These are phyloP conservation scores for Tolypocladium album DNA, from an alignment of 2,329 filamentous ascomycete genomes.

Conservation along the genomic window DNA sequence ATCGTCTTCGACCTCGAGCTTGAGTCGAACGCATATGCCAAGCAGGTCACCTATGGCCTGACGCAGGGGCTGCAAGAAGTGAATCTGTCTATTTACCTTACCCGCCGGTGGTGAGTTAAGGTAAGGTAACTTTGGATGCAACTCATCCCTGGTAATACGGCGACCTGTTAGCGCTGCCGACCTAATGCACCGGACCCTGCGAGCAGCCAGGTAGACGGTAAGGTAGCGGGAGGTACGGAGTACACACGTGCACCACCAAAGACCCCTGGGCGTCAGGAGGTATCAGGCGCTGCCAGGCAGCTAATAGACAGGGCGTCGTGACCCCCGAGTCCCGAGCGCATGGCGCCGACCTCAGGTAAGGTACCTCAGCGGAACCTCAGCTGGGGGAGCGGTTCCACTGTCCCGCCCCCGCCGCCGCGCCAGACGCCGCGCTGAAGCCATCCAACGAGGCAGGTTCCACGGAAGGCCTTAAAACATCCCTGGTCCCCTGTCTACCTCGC, in stretches of 20 bases:
- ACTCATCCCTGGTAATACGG: not conserved
- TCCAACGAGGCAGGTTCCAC: not conserved
- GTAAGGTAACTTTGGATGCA: not conserved
- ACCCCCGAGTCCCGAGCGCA: not conserved
- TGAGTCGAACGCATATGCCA: not conserved
- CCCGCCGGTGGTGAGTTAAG: not conserved
- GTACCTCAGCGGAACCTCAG: too few species aligned
- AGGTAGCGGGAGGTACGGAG: too few species aligned
- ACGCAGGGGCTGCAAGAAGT: not conserved
- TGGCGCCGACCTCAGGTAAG: not conserved
- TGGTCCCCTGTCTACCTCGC: not conserved
- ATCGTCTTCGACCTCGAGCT: not conserved
- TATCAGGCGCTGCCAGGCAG: not conserved
- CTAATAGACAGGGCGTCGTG: not conserved
- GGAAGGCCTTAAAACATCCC: not conserved
- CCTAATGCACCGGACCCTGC: too few species aligned
- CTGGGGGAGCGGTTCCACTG: not conserved
- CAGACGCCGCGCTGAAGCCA: not conserved
- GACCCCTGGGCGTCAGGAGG: not conserved
- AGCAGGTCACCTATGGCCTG: not conserved
- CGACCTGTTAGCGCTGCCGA: too few species aligned
- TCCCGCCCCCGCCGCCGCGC: not conserved
- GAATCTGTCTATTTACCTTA: not conserved
- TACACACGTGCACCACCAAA: not conserved
- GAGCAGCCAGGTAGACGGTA: too few species aligned